Conservation (phyloP, 1,284 basidiomycete genomes). For the Trichosporon coremiiforme region DNA sequence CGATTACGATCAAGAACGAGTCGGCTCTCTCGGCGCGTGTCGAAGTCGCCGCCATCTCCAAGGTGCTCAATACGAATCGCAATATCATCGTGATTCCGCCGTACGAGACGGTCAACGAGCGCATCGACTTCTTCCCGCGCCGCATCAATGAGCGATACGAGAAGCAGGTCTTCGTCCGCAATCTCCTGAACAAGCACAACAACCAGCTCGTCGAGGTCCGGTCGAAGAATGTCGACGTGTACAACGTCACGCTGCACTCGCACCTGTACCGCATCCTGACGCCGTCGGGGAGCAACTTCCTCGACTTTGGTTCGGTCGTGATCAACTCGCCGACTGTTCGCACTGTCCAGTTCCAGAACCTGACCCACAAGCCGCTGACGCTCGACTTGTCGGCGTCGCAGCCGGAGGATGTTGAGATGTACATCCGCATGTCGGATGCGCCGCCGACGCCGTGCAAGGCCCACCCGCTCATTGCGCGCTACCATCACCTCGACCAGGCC, state of each 20-base stretch:
- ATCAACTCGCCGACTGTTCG: slow-evolving; percentile 59
- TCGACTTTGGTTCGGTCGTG: slow-evolving; percentile 60
- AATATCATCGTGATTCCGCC: slow-evolving; percentile 59
- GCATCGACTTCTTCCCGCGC: slow-evolving; percentile 60
- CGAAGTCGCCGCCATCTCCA: slow-evolving; percentile 60
- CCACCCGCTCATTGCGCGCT: not conserved
- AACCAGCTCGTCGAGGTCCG: slow-evolving; percentile 59
- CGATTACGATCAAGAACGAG: slow-evolving; percentile 56
- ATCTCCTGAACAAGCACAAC: slow-evolving; percentile 50
- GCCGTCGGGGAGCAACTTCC: slow-evolving; percentile 59
- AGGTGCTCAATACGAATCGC: slow-evolving; percentile 59
- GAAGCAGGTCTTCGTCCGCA: slow-evolving; percentile 59
- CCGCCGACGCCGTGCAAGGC: slow-evolving; percentile 22
- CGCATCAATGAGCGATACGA: slow-evolving; percentile 60
- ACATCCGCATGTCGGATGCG: slow-evolving; percentile 51
- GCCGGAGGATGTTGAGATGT: slow-evolving; percentile 60
- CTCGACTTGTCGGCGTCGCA: slow-evolving; percentile 59
- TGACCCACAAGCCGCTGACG: slow-evolving; percentile 48
- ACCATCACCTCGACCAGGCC: not conserved
- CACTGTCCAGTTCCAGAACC: slow-evolving; percentile 59
- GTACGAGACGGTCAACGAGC: slow-evolving; percentile 57
- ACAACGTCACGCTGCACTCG: slow-evolving; percentile 60
- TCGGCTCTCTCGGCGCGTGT: slow-evolving; percentile 58
- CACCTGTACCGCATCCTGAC: slow-evolving; percentile 61
- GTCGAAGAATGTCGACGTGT: slow-evolving; percentile 59